These are phyloP conservation scores for Phytophthora boehmeriae DNA, from an alignment of 352 stramenopile genomes.

Conservation along the genomic window DNA sequence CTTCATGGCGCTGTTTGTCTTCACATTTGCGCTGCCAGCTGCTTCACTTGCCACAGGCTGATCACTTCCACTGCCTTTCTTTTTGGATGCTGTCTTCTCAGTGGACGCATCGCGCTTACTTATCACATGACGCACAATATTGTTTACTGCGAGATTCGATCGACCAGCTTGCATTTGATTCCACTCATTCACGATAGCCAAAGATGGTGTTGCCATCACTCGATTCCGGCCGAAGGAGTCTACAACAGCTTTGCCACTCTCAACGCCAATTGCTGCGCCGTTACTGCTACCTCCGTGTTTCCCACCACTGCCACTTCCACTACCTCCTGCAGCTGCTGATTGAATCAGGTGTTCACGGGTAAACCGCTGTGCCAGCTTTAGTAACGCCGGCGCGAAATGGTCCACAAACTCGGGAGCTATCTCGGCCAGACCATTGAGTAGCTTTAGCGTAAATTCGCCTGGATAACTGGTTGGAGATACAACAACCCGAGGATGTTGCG, in stretches of 20 bases:
- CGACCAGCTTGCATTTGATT: conserved; percentile 70
- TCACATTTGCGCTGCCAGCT: conserved; percentile 2
- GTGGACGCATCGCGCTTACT: conserved; percentile 62
- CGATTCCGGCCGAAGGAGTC: conserved; percentile 83
- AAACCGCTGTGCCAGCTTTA: conserved; percentile 86
- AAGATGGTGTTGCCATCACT: conserved; percentile 87
- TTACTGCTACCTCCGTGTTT: conserved; percentile 33
- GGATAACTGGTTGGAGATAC: conserved; percentile 60
- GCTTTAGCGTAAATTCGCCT: conserved; percentile 71
- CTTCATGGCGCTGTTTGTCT: conserved; percentile 39
- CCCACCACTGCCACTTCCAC: conserved; percentile 19
- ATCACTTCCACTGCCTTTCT: conserved; percentile 43
- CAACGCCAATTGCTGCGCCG: conserved; percentile 32
- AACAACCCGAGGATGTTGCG: conserved; percentile 43
- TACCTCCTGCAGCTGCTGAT: conserved; percentile 24
- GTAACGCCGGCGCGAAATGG: conserved; percentile 72
- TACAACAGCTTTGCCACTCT: conserved; percentile 50
- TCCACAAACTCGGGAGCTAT: conserved; percentile 76
- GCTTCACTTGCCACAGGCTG: conserved; percentile 32
- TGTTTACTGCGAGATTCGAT: conserved; percentile 84
- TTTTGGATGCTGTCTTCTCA: conserved; percentile 62
- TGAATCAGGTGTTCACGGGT: conserved; percentile 87
- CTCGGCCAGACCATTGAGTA: conserved; percentile 67
- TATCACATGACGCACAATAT: conserved; percentile 68
- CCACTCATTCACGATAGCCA: conserved; percentile 88